Percentiles rank a stretch among this genome's conserved stretches.
Evolutionary conservation across 306 rosid genomes (phyloP).

Genomic region (Pyrus bretschneideri): DNA sequence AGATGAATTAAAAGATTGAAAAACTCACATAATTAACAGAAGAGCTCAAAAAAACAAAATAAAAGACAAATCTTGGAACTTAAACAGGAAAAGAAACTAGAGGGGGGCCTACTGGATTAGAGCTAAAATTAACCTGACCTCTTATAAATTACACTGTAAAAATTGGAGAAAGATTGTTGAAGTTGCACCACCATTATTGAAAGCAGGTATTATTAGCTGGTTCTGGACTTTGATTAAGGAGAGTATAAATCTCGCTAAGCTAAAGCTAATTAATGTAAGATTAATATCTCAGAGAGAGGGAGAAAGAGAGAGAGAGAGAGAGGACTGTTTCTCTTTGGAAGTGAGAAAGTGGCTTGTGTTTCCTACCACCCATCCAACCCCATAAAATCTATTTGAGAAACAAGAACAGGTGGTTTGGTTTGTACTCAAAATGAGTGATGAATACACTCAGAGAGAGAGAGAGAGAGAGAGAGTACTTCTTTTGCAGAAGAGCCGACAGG

Average conservation of each 20-base stretch:
- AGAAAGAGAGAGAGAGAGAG: neutral
- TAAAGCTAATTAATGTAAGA: neutral
- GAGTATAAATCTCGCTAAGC: neutral
- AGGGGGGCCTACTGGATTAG: conserved; percentile 28
- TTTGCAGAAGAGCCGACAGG: conserved; percentile 70
- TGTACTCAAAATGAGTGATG: conserved; percentile 37
- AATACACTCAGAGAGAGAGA: conserved; percentile 2
- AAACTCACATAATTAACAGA: neutral
- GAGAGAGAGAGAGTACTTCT: conserved; percentile 8
- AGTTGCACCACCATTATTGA: conserved; percentile 29
- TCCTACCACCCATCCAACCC: conserved; percentile 69
- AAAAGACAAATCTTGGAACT: neutral
- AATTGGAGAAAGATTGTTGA: conserved; percentile 26
- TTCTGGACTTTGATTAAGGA: conserved; percentile 24
- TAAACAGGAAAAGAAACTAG: conserved; percentile 4
- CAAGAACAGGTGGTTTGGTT: conserved; percentile 31
- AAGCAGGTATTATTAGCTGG: neutral
- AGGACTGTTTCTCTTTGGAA: neutral
- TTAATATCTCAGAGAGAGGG: neutral
- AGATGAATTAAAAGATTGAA: neutral
- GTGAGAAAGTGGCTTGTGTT: conserved; percentile 33
- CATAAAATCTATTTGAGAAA: conserved; percentile 31
- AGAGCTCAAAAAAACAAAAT: neutral
- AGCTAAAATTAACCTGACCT: conserved; percentile 25
- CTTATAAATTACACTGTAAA: conserved; percentile 10